phyloP scores from a whole-genome alignment of 176 grass and related monocot genomes.

The Bromus sterilis region DNA sequence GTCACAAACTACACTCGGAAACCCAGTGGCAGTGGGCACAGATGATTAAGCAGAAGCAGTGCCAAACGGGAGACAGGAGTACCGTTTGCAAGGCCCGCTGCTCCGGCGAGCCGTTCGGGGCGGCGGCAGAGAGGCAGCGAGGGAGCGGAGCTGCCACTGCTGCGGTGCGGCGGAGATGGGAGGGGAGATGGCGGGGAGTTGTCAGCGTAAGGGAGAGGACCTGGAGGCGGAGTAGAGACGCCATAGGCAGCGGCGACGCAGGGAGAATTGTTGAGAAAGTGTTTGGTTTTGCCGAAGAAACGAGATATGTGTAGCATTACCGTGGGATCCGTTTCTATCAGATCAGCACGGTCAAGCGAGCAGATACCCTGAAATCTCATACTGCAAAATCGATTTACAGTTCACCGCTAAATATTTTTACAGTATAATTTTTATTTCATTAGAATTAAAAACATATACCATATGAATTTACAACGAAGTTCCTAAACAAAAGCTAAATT shows the following conservation, averaged over 20 bases:
- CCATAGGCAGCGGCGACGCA: conserved; percentile 20
- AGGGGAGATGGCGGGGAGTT: not conserved
- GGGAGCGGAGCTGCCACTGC: not conserved
- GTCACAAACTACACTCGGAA: no score
- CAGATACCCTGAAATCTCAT: no score
- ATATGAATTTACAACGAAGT: no score
- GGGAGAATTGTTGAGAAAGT: not conserved
- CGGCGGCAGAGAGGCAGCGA: conserved; percentile 10
- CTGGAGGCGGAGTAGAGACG: conserved; percentile 39
- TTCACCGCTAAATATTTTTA: no score
- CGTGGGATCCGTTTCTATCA: no score
- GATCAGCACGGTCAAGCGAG: no score
- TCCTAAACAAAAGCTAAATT: no score
- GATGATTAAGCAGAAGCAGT: not conserved
- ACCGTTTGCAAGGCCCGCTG: conserved; percentile 19
- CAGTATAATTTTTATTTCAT: no score
- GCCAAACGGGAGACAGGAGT: not conserved
- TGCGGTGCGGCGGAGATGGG: not conserved
- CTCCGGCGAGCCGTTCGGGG: conserved; percentile 14
- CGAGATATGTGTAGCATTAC: no score
- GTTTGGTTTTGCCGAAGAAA: no score
- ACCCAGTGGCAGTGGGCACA: not conserved
- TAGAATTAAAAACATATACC: no score
- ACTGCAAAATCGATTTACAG: no score
- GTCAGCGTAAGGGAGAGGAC: not conserved